These are phyloP conservation scores for Aspergillus pseudoglaucus DNA, from an alignment of 2,329 filamentous ascomycete species.

Conservation along the genomic window DNA sequence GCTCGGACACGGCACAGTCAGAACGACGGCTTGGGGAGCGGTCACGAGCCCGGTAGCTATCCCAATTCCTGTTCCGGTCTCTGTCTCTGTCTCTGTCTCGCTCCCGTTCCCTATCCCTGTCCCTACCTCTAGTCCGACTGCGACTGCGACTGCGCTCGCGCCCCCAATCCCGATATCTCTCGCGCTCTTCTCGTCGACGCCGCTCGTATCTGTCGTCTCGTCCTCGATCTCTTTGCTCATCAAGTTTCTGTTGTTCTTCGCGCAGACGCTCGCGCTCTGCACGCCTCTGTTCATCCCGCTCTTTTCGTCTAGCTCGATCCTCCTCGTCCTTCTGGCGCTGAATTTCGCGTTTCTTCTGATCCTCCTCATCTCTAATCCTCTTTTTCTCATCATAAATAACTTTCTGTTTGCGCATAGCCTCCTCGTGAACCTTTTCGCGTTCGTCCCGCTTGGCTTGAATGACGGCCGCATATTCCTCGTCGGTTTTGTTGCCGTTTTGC, in stretches of 20 bases:
- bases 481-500: slow-evolving; percentile 50
- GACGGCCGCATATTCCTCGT: slow-evolving; percentile 53
- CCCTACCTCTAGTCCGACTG: slow-evolving; percentile 29
- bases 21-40: slow-evolving; percentile 27
- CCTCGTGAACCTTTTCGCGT: slow-evolving; percentile 45
- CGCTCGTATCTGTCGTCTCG: slow-evolving; percentile 43
- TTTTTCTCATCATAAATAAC: slow-evolving; percentile 43
- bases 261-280: slow-evolving; percentile 45
- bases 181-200: slow-evolving; percentile 40
- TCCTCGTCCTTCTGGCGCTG: slow-evolving; percentile 40
- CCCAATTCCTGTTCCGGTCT: slow-evolving; percentile 5
- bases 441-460: slow-evolving; percentile 47
- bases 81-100: slow-evolving; percentile 17
- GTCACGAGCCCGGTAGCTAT: slow-evolving; percentile 24
- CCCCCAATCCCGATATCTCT: slow-evolving; percentile 37
- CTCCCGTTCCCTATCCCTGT: background rate
- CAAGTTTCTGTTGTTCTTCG: slow-evolving; percentile 48
- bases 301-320: slow-evolving; percentile 44
- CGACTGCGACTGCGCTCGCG: slow-evolving; percentile 28
- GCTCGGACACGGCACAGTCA: slow-evolving; percentile 24
- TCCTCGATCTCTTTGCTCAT: slow-evolving; percentile 48
- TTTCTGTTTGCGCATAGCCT: slow-evolving; percentile 46
- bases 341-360: slow-evolving; percentile 37
- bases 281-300: slow-evolving; percentile 44
- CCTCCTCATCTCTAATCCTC: slow-evolving; percentile 37